Percentiles rank a stretch among this genome's conserved stretches.
phyloP scores from a whole-genome alignment of 768 basidiomycete species.

The Leccinum truebloodii region DNA sequence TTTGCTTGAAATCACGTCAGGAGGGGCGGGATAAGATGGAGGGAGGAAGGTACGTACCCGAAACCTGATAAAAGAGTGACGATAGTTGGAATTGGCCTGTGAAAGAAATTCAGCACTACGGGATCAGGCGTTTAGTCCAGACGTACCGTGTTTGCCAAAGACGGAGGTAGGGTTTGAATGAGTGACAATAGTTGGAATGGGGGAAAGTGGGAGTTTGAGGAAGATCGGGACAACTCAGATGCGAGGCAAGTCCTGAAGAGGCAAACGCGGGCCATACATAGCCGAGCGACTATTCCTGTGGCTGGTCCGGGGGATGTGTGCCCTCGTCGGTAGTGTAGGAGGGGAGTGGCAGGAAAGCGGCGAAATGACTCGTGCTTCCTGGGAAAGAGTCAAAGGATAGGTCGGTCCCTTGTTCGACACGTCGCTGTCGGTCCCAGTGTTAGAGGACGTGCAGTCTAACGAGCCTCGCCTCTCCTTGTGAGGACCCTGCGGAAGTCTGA shows the following conservation, averaged over 20 bases:
- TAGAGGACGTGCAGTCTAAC: neutral
- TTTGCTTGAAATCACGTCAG: neutral
- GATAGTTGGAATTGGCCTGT: slow-evolving; percentile 9
- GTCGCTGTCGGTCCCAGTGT: neutral
- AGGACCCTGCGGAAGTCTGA: no score
- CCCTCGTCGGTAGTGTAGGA: slow-evolving; percentile 5
- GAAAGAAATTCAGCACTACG: neutral
- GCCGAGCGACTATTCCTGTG: slow-evolving; percentile 7
- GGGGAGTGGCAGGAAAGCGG: neutral
- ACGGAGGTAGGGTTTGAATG: slow-evolving; percentile 2
- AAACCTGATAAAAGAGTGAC: slow-evolving; percentile 14
- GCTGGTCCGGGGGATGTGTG: neutral
- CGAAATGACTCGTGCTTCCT: neutral
- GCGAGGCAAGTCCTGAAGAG: slow-evolving; percentile 1
- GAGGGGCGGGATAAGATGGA: neutral
- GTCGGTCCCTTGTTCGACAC: slow-evolving; percentile 4
- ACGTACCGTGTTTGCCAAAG: slow-evolving; percentile 3
- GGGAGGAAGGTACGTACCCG: neutral
- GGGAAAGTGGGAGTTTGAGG: neutral
- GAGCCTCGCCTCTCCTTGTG: neutral
- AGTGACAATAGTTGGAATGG: slow-evolving; percentile 20
- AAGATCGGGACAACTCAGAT: neutral
- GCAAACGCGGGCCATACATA: neutral
- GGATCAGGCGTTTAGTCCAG: neutral
- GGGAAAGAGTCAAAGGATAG: neutral